These are phyloP conservation scores for Xylaria sp. DNA, from an alignment of 2,329 filamentous ascomycete species.

Conservation along the genomic window DNA sequence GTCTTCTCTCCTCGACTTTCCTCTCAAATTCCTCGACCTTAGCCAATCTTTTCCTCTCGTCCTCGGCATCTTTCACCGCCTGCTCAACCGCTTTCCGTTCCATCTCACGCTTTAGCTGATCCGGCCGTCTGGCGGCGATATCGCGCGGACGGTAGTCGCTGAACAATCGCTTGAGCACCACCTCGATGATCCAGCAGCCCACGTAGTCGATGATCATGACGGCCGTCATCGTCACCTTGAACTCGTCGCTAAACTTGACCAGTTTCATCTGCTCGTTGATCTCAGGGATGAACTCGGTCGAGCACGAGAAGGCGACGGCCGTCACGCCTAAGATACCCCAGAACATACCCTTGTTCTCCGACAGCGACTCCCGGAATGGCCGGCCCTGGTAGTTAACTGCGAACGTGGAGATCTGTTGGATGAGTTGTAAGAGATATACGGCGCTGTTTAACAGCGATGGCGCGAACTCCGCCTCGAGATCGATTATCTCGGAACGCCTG, in stretches of 20 bases:
- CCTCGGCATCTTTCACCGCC: constrained; percentile 58
- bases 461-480: constrained; percentile 93
- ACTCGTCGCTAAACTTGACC: constrained; percentile 87
- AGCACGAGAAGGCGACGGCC: constrained; percentile 90
- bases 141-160: constrained; percentile 94
- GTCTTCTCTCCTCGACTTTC: constrained; percentile 62
- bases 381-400: constrained; percentile 99
- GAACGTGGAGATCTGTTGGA: constrained; percentile 98
- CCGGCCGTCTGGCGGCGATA: constrained; percentile 85
- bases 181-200: constrained; percentile 88
- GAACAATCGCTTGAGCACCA: constrained; percentile 83
- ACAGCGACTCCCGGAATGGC: constrained; percentile 94
- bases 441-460: constrained; percentile 96
- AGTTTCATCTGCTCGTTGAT: constrained; percentile 93
- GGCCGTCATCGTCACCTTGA: constrained; percentile 85
- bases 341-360: constrained; percentile 98
- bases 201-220: constrained; percentile 90
- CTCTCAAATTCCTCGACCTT: constrained; percentile 70
- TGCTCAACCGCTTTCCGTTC: constrained; percentile 71
- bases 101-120: constrained; percentile 83
- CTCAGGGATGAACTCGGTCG: constrained; percentile 93
- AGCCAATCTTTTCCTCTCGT: constrained; percentile 62
- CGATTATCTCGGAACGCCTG: constrained; percentile 69
- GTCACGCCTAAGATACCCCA: constrained; percentile 93
- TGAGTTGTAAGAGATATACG: constrained; percentile 95